phyloP scores from a whole-genome alignment of 495 filamentous ascomycete genomes.

The Neurospora sp. region DNA sequence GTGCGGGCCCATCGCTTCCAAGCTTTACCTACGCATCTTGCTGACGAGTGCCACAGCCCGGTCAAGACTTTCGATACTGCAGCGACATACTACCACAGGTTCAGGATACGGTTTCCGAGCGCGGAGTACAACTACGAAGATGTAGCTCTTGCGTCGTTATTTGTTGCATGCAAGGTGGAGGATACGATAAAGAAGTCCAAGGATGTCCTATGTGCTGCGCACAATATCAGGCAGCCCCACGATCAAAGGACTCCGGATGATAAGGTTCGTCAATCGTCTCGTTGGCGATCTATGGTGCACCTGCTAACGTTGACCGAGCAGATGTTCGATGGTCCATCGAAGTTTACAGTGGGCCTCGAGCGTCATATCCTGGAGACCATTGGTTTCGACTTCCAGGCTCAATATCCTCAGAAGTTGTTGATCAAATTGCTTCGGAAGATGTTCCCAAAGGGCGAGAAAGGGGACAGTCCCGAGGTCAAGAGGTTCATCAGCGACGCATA shows the following conservation, averaged over 20 bases:
- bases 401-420: slow-evolving; percentile 74
- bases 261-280: slow-evolving; percentile 40
- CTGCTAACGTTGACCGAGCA: slow-evolving; percentile 23
- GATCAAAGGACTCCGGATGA: slow-evolving; percentile 78
- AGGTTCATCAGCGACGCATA: slow-evolving; percentile 55
- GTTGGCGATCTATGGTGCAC: not conserved
- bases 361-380: slow-evolving; percentile 88
- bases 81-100: slow-evolving; percentile 77
- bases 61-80: slow-evolving; percentile 79
- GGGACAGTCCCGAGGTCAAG: slow-evolving; percentile 6
- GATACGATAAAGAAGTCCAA: slow-evolving; percentile 94
- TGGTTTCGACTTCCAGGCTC: slow-evolving; percentile 87
- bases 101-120: slow-evolving; percentile 68
- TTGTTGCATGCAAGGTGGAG: slow-evolving; percentile 92
- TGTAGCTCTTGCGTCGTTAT: slow-evolving; percentile 75
- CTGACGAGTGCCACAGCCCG: slow-evolving; percentile 38
- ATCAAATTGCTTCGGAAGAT: slow-evolving; percentile 59
- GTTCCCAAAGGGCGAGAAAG: slow-evolving; percentile 15
- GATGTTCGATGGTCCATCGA: slow-evolving; percentile 67
- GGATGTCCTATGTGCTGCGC: slow-evolving; percentile 82
- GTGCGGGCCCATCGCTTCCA: slow-evolving; percentile 33
- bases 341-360: slow-evolving; percentile 77
- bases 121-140: slow-evolving; percentile 61
- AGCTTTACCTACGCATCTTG: not conserved
- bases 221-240: slow-evolving; percentile 67